Conservation (phyloP, 805 yeast genomes). For the Blastobotrys peoriensis region DNA sequence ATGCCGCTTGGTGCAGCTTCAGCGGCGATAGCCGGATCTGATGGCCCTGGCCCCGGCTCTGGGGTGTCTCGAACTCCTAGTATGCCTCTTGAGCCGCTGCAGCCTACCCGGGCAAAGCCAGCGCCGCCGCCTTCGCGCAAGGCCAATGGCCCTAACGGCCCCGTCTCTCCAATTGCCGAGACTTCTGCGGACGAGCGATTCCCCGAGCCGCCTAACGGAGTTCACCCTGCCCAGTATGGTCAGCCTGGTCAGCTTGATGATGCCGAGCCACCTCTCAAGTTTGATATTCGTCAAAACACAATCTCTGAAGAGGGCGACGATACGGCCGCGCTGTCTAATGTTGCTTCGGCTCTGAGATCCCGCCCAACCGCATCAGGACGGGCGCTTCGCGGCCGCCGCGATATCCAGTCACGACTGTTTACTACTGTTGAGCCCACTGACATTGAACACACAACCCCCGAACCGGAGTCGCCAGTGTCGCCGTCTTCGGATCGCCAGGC, state of each 20-base stretch:
- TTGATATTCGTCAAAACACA: conserved; percentile 22
- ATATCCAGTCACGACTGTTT: conserved; percentile 27
- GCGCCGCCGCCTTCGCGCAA: conserved; percentile 22
- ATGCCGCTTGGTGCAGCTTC: neutral
- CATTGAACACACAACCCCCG: conserved; percentile 9
- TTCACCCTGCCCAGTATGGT: neutral
- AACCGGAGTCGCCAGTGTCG: neutral
- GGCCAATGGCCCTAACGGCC: conserved; percentile 19
- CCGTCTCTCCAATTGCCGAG: conserved; percentile 2
- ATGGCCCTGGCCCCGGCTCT: too few species aligned
- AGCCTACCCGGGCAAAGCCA: neutral
- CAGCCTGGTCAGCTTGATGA: conserved; percentile 10
- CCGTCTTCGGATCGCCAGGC: neutral
- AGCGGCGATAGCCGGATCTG: too few species aligned
- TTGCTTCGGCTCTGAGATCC: conserved; percentile 28
- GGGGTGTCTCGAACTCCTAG: neutral
- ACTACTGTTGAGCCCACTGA: conserved; percentile 24
- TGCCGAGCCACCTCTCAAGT: conserved; percentile 17
- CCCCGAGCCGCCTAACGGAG: conserved; percentile 2
- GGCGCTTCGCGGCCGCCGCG: conserved; percentile 26
- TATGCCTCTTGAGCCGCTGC: neutral
- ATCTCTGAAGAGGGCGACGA: conserved; percentile 24
- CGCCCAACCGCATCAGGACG: conserved; percentile 26
- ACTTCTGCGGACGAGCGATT: neutral
- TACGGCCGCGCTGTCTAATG: conserved; percentile 26